Percentiles rank a stretch among this genome's conserved stretches.
Evolutionary conservation across 257 asterid species (phyloP).

Genomic region (Solanum paucissectum): DNA sequence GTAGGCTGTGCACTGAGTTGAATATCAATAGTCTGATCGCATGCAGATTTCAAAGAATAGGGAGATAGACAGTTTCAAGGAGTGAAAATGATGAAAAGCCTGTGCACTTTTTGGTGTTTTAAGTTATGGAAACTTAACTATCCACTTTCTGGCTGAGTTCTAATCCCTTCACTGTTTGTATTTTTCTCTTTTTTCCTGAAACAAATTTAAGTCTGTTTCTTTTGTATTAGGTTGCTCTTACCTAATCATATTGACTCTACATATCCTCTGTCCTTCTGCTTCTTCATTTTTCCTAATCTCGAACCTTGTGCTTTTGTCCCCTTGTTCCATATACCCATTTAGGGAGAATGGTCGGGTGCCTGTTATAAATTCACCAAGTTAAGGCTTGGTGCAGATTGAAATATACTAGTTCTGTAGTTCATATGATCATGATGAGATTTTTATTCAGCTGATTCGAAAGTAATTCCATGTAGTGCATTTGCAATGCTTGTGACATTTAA

Average conservation of each 20-base stretch:
- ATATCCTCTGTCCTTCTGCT: not conserved
- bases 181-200: not conserved
- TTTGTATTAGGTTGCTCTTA: not conserved
- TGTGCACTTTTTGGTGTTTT: not conserved
- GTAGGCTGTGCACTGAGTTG: not conserved
- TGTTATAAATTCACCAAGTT: not conserved
- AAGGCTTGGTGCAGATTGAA: not conserved
- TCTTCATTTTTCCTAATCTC: not conserved
- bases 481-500: not conserved
- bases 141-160: not conserved
- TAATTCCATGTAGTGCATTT: not conserved
- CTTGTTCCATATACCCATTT: not conserved
- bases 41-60: not conserved
- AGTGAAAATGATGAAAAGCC: not conserved
- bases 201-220: not conserved
- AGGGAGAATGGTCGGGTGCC: not conserved
- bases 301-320: not conserved
- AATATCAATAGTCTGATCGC: not conserved
- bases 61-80: not conserved
- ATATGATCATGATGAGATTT: not conserved
- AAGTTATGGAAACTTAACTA: not conserved
- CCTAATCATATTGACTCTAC: not conserved
- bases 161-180: not conserved
- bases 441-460: not conserved
- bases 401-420: not conserved